Evolutionary conservation across 1,139 yeast genomes (phyloP).

Genomic region (Arxiozyma heterogenica): DNA sequence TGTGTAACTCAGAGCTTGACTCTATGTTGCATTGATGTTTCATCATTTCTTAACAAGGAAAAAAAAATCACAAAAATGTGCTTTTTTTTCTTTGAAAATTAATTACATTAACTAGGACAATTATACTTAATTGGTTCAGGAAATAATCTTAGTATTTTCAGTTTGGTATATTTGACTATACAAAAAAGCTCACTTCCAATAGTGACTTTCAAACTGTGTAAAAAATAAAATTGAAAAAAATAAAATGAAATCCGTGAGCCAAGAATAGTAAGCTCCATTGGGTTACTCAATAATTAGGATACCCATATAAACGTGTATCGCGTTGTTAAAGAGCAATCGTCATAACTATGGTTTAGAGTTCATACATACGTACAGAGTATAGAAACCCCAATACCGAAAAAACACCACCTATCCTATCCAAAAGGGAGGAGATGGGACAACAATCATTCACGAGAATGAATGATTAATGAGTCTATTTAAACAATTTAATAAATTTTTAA

Average conservation of each 20-base stretch:
- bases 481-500: slow-evolving; percentile 29
- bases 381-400: slow-evolving; percentile 53
- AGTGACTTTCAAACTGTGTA: slow-evolving; percentile 24
- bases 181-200: slow-evolving; percentile 26
- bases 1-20: slow-evolving; percentile 78
- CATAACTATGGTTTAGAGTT: slow-evolving; percentile 70
- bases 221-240: slow-evolving; percentile 19
- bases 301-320: background rate
- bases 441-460: slow-evolving; percentile 2
- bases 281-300: slow-evolving; percentile 40
- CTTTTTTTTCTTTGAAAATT: too few species aligned
- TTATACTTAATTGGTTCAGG: background rate
- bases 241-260: slow-evolving; percentile 42
- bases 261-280: slow-evolving; percentile 86
- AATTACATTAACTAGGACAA: background rate
- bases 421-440: slow-evolving; percentile 4
- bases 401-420: slow-evolving; percentile 9
- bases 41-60: slow-evolving; percentile 44
- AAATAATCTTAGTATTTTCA: background rate
- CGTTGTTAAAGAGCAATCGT: slow-evolving; percentile 42
- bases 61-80: too few species aligned
- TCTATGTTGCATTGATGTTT: slow-evolving; percentile 77
- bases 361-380: slow-evolving; percentile 7
- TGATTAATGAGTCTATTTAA: slow-evolving; percentile 32
- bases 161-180: slow-evolving; percentile 68